These are phyloP conservation scores for Bacidia gigantensis DNA, from an alignment of 495 filamentous ascomycete species.

Conservation along the genomic window DNA sequence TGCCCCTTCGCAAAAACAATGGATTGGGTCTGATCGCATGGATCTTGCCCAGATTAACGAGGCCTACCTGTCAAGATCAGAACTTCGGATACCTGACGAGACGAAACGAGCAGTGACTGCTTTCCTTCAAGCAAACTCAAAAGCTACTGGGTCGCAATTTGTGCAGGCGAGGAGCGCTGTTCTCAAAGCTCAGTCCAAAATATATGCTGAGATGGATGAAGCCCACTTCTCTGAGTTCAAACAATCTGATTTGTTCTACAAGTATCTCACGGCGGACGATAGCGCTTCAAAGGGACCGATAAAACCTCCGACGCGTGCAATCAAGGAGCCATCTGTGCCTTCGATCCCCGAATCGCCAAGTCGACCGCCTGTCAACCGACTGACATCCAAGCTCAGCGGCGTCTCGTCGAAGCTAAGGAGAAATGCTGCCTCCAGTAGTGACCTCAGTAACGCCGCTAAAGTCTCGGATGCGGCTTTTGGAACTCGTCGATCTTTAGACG, in stretches of 20 bases:
- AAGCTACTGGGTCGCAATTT: constrained; percentile 69
- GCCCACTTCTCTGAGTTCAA: constrained; percentile 75
- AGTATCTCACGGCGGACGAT: constrained; percentile 84
- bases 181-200: constrained; percentile 64
- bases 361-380: constrained; percentile 30
- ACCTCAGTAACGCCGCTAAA: constrained; percentile 33
- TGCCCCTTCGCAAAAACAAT: constrained; percentile 46
- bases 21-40: constrained; percentile 72
- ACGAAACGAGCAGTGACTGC: constrained; percentile 54
- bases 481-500: constrained; percentile 43
- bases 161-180: constrained; percentile 70
- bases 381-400: constrained; percentile 23
- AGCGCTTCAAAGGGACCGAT: constrained; percentile 35
- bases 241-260: constrained; percentile 85
- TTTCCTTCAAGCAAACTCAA: constrained; percentile 64
- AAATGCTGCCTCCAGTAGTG: constrained; percentile 43
- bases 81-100: constrained; percentile 60
- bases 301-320: constrained; percentile 20
- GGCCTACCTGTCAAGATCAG: constrained; percentile 67
- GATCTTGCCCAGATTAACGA: constrained; percentile 85
- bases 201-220: constrained; percentile 69
- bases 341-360: constrained; percentile 18
- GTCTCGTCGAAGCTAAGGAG: constrained; percentile 36
- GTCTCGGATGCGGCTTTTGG: constrained; percentile 25
- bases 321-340: constrained; percentile 15